Evolutionary conservation across 768 basidiomycete species (phyloP).

Genomic region (Fomitopsis serialis): DNA sequence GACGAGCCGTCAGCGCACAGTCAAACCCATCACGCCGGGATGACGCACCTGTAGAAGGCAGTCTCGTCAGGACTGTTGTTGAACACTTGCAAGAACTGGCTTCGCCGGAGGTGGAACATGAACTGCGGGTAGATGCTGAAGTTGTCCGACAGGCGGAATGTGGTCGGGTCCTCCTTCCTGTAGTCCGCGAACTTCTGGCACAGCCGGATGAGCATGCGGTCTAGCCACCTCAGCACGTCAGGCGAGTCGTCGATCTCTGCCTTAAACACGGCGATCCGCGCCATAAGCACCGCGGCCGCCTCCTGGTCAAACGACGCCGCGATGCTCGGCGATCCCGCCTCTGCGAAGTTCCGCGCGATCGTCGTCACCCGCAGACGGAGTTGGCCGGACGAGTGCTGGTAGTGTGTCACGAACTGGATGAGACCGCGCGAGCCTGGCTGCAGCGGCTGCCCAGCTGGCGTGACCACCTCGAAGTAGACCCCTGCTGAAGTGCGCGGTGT

Average conservation of each 20-base stretch:
- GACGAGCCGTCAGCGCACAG: not conserved
- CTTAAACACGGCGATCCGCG: conserved; percentile 97
- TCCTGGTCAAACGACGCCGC: conserved; percentile 97
- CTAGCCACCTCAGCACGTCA: conserved; percentile 94
- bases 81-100: conserved; percentile 98
- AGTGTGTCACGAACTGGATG: conserved; percentile 98
- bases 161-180: conserved; percentile 92
- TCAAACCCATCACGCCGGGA: not conserved
- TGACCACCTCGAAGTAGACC: conserved; percentile 98
- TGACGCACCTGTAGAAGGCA: conserved; percentile 84
- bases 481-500: conserved; percentile 83
- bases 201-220: conserved; percentile 95
- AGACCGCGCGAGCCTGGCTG: conserved; percentile 88
- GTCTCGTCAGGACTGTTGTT: conserved; percentile 99
- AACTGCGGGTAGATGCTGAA: conserved; percentile 99
- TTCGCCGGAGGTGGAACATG: conserved; percentile 98
- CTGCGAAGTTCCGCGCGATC: conserved; percentile 95
- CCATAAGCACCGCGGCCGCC: conserved; percentile 96
- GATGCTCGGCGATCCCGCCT: conserved; percentile 91
- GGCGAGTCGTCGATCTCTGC: conserved; percentile 98
- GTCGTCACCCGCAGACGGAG: conserved; percentile 96
- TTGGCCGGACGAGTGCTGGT: conserved; percentile 96
- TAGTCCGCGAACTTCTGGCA: conserved; percentile 99
- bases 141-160: conserved; percentile 90
- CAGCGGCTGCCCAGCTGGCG: conserved; percentile 90